Base-by-base conservation (phyloP, 1,139 yeast species). In the Pichia norvegensis region DNA sequence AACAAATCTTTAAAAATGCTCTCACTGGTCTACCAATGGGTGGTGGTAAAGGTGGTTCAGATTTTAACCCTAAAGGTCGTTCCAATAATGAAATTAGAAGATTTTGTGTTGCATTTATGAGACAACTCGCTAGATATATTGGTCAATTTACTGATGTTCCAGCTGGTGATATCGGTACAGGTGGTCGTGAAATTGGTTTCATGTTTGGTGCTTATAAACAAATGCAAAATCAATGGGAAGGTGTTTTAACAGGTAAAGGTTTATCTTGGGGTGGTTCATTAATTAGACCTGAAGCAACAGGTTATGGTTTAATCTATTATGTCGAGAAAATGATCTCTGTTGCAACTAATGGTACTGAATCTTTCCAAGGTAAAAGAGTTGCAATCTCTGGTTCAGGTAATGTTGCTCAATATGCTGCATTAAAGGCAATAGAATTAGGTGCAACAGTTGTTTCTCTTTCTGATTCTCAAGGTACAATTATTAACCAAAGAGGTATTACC, bases 31-130 rank as follows among this genome's bases (percentile, higher is more conserved):
- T 90, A 62, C 79, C 83, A 78, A 88, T 92, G 85, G 98, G 98
- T 67, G 98, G 98, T 76, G 98, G 96, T 73, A 92, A 92, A 71
- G 98, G 98, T 79, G 98, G 98, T 69, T 77, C 95, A 54, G 97
- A 92, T 73, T 92, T 92, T 71, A 87, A 90, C 73, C 96, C 97
- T 62, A 90, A 90, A 79, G 95, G 92, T 63, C 84, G 83, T 72
- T 76, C 95, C 49, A 95, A 90, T 69, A 68, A 73, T 60, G 98
- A 92, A 74, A 90, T 92, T 70, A 84, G 98, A 77, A 82, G 95
- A 70, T 92, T 92, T 79, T 90, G 97, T 76, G 79, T 78, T 63
- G 78, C 96, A 41, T 92, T 92, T 77, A 92, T 90, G 96, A 78
- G 88, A 69, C 96, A 88, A 72, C 79, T 92, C 62, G 81, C 92